These are phyloP conservation scores for Fomitopsis schrenkii DNA, from an alignment of 1,284 basidiomycete genomes.

Conservation along the genomic window DNA sequence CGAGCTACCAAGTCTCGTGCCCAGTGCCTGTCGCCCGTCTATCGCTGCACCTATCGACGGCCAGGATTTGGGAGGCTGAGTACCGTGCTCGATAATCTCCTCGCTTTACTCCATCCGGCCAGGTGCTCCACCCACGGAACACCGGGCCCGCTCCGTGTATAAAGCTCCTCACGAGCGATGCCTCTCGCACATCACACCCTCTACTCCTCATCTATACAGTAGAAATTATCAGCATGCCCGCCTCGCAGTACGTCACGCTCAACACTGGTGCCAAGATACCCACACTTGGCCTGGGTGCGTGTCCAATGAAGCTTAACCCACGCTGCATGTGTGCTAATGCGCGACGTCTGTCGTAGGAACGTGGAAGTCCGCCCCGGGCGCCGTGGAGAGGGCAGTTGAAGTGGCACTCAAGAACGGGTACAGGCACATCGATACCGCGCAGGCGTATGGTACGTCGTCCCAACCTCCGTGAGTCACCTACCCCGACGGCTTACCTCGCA, in stretches of 20 bases:
- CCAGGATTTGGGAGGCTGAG: neutral
- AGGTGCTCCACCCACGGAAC: neutral
- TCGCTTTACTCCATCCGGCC: neutral
- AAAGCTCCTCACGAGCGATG: neutral
- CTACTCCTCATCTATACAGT: neutral
- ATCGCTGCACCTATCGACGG: neutral
- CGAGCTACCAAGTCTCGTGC: neutral
- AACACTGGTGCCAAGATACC: conserved; percentile 77
- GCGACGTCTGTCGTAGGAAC: conserved; percentile 45
- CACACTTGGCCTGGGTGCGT: conserved; percentile 67
- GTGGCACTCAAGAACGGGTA: conserved; percentile 73
- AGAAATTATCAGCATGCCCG: conserved; percentile 17
- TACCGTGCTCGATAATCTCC: neutral
- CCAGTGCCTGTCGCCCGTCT: neutral
- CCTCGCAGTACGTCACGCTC: conserved; percentile 44
- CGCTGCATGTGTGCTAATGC: neutral
- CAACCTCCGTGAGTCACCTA: neutral
- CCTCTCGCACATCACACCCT: neutral
- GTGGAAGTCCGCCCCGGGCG: conserved; percentile 70
- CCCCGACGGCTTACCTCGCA: neutral
- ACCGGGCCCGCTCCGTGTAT: neutral
- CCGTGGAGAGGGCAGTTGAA: conserved; percentile 66
- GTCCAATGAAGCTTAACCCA: neutral
- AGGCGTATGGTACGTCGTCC: conserved; percentile 29
- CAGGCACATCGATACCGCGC: conserved; percentile 69